phyloP scores from a whole-genome alignment of 306 rosid species.

The Rosa rugosa region DNA sequence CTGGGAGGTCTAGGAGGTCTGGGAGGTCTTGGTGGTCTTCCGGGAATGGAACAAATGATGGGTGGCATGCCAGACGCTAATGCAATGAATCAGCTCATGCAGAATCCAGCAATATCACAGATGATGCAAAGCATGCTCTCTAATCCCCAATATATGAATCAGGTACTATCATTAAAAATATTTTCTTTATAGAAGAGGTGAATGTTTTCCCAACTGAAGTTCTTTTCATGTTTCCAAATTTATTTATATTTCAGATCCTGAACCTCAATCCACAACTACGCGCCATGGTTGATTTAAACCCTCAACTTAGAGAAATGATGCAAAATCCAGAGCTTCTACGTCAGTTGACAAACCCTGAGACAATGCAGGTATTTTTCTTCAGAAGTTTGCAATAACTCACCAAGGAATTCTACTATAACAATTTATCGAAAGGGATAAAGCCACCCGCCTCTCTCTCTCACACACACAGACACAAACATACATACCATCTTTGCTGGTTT shows the following conservation, averaged over 20 bases:
- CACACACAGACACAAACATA: neutral
- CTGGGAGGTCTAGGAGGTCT: conserved; percentile 44
- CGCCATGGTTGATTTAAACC: conserved; percentile 50
- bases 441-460: neutral
- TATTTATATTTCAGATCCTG: conserved; percentile 35
- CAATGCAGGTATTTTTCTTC: conserved; percentile 45
- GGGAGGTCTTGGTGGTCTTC: conserved; percentile 56
- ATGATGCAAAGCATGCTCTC: conserved; percentile 68
- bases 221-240: conserved; percentile 7
- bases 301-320: conserved; percentile 67
- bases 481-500: neutral
- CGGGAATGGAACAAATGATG: conserved; percentile 40
- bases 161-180: conserved; percentile 31
- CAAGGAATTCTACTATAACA: neutral
- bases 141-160: conserved; percentile 60
- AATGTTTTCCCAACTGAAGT: neutral
- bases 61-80: conserved; percentile 42
- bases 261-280: conserved; percentile 51
- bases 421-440: neutral
- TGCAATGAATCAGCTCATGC: conserved; percentile 49
- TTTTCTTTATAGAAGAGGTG: neutral
- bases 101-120: conserved; percentile 60
- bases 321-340: conserved; percentile 62
- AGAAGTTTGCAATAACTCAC: neutral
- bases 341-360: conserved; percentile 55